Conservation (phyloP, 192 early-diverging fungal species). For the Spinellus fusiger region DNA sequence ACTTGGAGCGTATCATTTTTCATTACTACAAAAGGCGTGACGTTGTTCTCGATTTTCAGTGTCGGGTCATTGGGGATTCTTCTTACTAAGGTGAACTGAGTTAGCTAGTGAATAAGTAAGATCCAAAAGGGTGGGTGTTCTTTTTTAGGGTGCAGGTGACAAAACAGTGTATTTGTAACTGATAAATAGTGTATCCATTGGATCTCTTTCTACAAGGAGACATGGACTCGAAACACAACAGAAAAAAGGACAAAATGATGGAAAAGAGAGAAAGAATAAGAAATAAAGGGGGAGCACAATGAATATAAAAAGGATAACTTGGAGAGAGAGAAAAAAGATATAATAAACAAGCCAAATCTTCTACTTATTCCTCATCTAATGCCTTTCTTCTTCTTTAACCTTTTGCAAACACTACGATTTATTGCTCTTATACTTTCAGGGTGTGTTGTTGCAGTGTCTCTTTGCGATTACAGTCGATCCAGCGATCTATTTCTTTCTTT, state of each 20-base stretch:
- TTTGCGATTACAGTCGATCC: conserved; percentile 6
- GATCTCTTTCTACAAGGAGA: no score
- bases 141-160: no score
- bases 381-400: neutral
- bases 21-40: no score
- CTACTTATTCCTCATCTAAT: neutral
- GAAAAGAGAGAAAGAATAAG: neutral
- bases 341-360: neutral
- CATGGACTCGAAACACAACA: neutral
- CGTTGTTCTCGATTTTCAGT: no score
- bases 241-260: neutral
- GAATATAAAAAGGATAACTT: neutral
- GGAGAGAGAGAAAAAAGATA: neutral
- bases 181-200: no score
- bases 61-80: no score
- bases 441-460: conserved; percentile 1
- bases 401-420: neutral
- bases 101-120: no score
- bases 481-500: neutral
- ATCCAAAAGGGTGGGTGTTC: no score
- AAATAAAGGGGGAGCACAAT: neutral
- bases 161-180: no score
- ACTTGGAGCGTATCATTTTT: no score
- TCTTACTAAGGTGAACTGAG: no score
- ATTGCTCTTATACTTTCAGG: conserved; percentile 1